A percentile compares a stretch with the other conserved stretches of the same genome.
phyloP scores from a whole-genome alignment of 495 filamentous ascomycete genomes.

The Cryomyces minteri region DNA sequence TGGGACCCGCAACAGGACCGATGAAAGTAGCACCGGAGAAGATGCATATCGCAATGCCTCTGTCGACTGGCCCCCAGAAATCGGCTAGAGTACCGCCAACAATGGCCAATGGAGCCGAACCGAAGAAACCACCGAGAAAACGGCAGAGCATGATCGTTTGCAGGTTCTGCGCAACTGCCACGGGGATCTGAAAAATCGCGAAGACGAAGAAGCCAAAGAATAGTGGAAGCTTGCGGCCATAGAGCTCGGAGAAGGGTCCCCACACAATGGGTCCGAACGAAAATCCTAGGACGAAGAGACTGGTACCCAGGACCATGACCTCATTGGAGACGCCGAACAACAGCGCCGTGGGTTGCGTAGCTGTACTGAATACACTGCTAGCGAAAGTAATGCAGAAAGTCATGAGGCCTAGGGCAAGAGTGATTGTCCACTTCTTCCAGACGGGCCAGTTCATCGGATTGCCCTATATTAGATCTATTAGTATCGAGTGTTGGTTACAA shows the following conservation, averaged over 20 bases:
- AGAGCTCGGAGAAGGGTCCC: slow-evolving; percentile 38
- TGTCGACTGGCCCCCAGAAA: slow-evolving; percentile 39
- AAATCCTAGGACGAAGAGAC: slow-evolving; percentile 27
- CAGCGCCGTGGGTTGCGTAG: slow-evolving; percentile 24
- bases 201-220: slow-evolving; percentile 37
- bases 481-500: too few relatives aligned
- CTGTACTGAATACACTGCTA: slow-evolving; percentile 36
- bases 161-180: slow-evolving; percentile 39
- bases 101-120: slow-evolving; percentile 42
- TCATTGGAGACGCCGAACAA: slow-evolving; percentile 29
- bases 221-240: slow-evolving; percentile 35
- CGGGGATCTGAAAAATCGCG: slow-evolving; percentile 42
- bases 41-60: slow-evolving; percentile 39
- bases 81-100: slow-evolving; percentile 42
- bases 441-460: slow-evolving; percentile 14
- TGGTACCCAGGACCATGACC: slow-evolving; percentile 32
- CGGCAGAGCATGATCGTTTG: slow-evolving; percentile 40
- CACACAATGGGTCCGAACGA: slow-evolving; percentile 32
- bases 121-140: slow-evolving; percentile 43
- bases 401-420: slow-evolving; percentile 26
- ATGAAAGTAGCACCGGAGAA: slow-evolving; percentile 36
- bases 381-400: slow-evolving; percentile 43
- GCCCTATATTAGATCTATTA: neutral
- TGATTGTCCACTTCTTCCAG: slow-evolving; percentile 12
- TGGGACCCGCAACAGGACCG: slow-evolving; percentile 38